Base-by-base conservation (phyloP, 2,329 filamentous ascomycete genomes). In the Fusarium cyanostomum region DNA sequence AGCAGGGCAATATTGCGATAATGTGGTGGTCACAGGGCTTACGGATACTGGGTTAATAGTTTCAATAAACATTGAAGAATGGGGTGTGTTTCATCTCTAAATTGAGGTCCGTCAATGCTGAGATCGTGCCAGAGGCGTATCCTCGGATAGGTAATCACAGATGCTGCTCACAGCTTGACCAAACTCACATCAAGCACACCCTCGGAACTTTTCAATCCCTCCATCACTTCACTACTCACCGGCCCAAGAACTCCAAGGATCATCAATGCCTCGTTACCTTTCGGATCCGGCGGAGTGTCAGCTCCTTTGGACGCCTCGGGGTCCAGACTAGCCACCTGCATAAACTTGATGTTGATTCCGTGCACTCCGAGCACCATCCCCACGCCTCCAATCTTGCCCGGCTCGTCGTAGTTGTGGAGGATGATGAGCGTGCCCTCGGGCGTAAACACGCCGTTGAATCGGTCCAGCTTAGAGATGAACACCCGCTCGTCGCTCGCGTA, bases 341-440 rank as follows among this genome's bases (percentile, higher is more conserved):
- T 95, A 72, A 89, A 93, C 41, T 84, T 85, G 73, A 94, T 92
- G 71, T 95, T 95, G 49, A 95, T 87, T 0, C 86, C 87, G 33
- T 89, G 84, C 33, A 82, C 82, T 0, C 91, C 92, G 24, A 94
- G 78, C 48, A 88, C 82, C 56, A 83, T 88, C 1, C 92, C 92
- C 3, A 95, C 91, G 33, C 87, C 86, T 3, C 92, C 92, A 73
- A 95, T 94, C 80, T 93, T 94, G 10, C 92, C 92, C 0, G 90
- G 90, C 63, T 88, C 84, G 71, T 95, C 91, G 70, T 91, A 93
- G 77, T 94, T 94, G 71, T 92, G 86, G 69, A 92, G 85, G 57
- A 94, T 89, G n/a, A 94, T 80, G 56, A 94, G 74, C 0, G 86
- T 92, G 1, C 91, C 91, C 57, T 90, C 84, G 0, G 91, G 91